Conservation (phyloP, 768 basidiomycete genomes). For the Cubamyces sp. region DNA sequence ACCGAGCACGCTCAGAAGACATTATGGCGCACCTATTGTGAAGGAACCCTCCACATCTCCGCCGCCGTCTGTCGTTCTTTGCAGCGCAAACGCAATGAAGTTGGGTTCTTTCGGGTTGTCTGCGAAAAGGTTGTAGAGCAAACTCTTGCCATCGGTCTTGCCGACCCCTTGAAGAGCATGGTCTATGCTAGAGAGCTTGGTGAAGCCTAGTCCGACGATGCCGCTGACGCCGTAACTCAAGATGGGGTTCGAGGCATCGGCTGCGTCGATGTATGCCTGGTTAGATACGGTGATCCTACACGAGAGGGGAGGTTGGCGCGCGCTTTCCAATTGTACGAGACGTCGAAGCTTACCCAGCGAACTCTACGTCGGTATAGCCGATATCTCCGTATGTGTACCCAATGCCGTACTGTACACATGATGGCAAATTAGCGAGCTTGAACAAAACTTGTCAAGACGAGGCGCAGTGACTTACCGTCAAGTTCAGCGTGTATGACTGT, state of each 20-base stretch:
- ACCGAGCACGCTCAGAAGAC: neutral
- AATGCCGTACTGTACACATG: conserved; percentile 64
- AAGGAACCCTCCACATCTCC: conserved; percentile 69
- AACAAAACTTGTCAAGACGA: neutral
- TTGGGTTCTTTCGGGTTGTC: conserved; percentile 74
- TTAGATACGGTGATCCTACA: conserved; percentile 61
- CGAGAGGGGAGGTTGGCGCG: neutral
- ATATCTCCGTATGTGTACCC: conserved; percentile 77
- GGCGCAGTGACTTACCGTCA: conserved; percentile 54
- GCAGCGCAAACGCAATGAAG: conserved; percentile 77
- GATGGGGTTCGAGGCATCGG: conserved; percentile 70
- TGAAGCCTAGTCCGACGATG: conserved; percentile 79
- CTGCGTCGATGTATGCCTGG: conserved; percentile 75
- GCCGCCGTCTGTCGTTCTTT: conserved; percentile 55
- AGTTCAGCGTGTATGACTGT: conserved; percentile 55
- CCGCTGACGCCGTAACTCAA: conserved; percentile 72
- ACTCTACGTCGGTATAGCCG: conserved; percentile 62
- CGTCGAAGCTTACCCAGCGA: conserved; percentile 61
- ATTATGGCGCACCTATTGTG: conserved; percentile 58
- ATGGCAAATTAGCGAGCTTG: neutral
- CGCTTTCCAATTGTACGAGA: neutral
- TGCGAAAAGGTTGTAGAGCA: conserved; percentile 78
- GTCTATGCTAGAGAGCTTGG: conserved; percentile 75
- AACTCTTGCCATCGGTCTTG: conserved; percentile 62
- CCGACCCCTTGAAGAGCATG: conserved; percentile 57